phyloP scores from a whole-genome alignment of 768 basidiomycete genomes.

The Sarcodon sp. region DNA sequence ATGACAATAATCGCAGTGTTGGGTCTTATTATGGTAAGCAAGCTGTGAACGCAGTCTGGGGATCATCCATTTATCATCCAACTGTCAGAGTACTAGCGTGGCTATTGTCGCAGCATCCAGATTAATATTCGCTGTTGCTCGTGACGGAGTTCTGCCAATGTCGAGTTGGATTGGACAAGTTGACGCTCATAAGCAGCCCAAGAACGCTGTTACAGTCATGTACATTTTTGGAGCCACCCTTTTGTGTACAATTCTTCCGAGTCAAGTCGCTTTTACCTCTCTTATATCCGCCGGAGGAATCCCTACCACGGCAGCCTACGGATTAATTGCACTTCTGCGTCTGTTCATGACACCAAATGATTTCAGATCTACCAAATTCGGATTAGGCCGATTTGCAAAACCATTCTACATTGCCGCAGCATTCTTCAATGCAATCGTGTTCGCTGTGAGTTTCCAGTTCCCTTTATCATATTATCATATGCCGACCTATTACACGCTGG shows the following conservation, averaged over 20 bases:
- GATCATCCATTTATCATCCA: not conserved
- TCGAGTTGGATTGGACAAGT: constrained; percentile 77
- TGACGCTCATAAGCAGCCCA: constrained; percentile 58
- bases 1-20: constrained; percentile 80
- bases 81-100: constrained; percentile 65
- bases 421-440: constrained; percentile 63
- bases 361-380: constrained; percentile 66
- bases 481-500: not conserved
- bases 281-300: constrained; percentile 77
- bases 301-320: constrained; percentile 84
- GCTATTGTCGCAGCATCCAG: constrained; percentile 83
- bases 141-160: constrained; percentile 81
- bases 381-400: constrained; percentile 49
- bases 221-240: constrained; percentile 61
- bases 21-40: constrained; percentile 70
- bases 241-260: constrained; percentile 83
- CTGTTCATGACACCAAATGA: constrained; percentile 65
- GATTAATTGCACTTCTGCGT: constrained; percentile 64
- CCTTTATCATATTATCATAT: not conserved
- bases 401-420: constrained; percentile 58
- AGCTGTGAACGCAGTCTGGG: no score
- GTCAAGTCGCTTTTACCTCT: constrained; percentile 86
- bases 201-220: constrained; percentile 80
- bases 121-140: constrained; percentile 85
- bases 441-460: constrained; percentile 38